Conservation (phyloP, 306 rosid genomes). For the Acmispon strigosus region DNA sequence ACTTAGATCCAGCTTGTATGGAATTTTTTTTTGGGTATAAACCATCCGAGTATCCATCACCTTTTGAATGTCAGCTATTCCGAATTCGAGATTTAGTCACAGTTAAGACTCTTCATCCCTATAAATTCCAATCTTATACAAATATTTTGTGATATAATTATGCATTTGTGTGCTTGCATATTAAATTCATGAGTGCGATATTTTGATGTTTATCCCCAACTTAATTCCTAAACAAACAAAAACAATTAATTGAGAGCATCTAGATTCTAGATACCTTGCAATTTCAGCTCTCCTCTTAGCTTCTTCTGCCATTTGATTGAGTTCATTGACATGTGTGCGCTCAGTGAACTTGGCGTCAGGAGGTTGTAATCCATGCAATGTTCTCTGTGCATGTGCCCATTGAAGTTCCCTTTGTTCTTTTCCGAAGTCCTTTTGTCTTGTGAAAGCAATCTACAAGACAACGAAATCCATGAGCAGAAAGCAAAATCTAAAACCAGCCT, state of each 20-base stretch:
- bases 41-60: too few species aligned
- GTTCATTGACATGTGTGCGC: conserved; percentile 73
- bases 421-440: conserved; percentile 98
- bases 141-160: too few species aligned
- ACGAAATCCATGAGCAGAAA: conserved; percentile 9
- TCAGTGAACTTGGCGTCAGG: conserved; percentile 84
- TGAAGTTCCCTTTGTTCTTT: conserved; percentile 97
- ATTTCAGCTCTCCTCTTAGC: conserved; percentile 98
- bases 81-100: too few species aligned
- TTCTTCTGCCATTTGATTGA: conserved; percentile 97
- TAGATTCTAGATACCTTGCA: conserved; percentile 49
- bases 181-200: neutral
- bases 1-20: neutral
- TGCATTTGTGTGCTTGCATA: too few species aligned
- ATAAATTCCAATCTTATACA: too few species aligned
- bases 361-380: conserved; percentile 82
- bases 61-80: too few species aligned
- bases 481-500: neutral
- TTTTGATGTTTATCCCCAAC: neutral
- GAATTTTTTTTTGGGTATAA: too few species aligned
- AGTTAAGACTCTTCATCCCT: too few species aligned
- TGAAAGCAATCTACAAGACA: conserved; percentile 78
- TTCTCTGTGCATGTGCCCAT: conserved; percentile 98
- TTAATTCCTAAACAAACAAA: neutral
- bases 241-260: neutral